phyloP scores from a whole-genome alignment of 768 basidiomycete genomes.

The Arthromyces matolae region DNA sequence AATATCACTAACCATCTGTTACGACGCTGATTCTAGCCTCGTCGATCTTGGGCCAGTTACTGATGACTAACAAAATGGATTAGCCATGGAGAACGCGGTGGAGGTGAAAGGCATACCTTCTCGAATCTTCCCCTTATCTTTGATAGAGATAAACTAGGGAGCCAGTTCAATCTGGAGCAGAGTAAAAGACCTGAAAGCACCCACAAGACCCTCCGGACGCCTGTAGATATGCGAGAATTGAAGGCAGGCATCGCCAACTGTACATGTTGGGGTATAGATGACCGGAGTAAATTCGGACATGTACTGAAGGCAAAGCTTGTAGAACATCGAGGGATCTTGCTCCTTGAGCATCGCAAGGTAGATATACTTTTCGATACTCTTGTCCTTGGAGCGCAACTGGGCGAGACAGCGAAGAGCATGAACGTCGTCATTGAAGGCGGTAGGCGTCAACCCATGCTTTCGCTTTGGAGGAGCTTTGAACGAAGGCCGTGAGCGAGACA shows the following conservation, averaged over 20 bases:
- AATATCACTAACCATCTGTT: constrained; percentile 65
- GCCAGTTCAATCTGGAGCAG: constrained; percentile 12
- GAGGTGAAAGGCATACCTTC: constrained; percentile 28
- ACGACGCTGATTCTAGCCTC: constrained; percentile 89
- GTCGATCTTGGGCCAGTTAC: constrained; percentile 66
- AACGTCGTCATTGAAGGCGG: constrained; percentile 46
- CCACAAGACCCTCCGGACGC: constrained; percentile 68
- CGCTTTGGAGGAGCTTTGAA: constrained; percentile 38
- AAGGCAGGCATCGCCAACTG: constrained; percentile 86
- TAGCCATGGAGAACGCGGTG: neutral
- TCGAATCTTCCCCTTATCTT: constrained; percentile 79
- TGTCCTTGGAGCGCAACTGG: constrained; percentile 76
- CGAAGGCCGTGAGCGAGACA: constrained; percentile 8
- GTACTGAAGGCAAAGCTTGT: constrained; percentile 66
- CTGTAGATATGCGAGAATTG: constrained; percentile 79
- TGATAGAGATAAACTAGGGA: constrained; percentile 67
- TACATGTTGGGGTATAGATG: constrained; percentile 92
- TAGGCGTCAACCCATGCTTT: constrained; percentile 58
- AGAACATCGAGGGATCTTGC: constrained; percentile 73
- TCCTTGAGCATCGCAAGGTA: constrained; percentile 75
- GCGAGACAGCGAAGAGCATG: constrained; percentile 58
- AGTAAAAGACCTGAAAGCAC: constrained; percentile 17
- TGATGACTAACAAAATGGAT: constrained; percentile 43
- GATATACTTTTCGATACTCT: constrained; percentile 79
- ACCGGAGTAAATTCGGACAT: constrained; percentile 73